A percentile compares a stretch with the other conserved stretches of the same genome.
Evolutionary conservation across 805 yeast genomes (phyloP).

Genomic region (Isabelozyma gotoi): DNA sequence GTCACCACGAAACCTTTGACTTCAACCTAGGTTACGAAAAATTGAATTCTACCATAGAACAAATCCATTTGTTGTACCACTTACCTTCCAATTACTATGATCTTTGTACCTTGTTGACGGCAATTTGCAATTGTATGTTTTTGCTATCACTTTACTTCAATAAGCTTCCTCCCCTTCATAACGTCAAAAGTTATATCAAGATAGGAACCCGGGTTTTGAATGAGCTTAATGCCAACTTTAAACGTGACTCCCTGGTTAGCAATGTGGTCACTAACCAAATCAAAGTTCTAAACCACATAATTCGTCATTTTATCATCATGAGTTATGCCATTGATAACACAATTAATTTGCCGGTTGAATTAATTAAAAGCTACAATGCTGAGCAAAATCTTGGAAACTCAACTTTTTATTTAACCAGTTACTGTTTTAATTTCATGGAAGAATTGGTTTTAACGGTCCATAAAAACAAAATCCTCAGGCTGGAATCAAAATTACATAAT

Average conservation of each 20-base stretch:
- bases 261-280: background rate
- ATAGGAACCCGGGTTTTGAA: background rate
- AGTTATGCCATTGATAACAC: background rate
- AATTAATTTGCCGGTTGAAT: background rate
- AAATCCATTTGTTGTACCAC: background rate
- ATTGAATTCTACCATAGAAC: background rate
- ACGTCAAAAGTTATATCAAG: slow-evolving; percentile 1
- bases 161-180: background rate
- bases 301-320: slow-evolving; percentile 1
- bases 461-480: background rate
- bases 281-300: background rate
- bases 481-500: background rate
- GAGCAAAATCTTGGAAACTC: slow-evolving; percentile 1
- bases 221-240: background rate
- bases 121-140: slow-evolving; percentile 1
- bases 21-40: background rate
- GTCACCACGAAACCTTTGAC: too few species aligned
- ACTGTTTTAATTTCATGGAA: background rate
- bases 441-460: background rate
- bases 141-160: background rate
- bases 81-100: background rate
- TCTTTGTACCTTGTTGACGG: background rate
- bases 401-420: background rate
- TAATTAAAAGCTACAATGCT: background rate
- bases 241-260: background rate